phyloP scores from a whole-genome alignment of 352 stramenopile genomes.

The Phytophthora pinifolia region DNA sequence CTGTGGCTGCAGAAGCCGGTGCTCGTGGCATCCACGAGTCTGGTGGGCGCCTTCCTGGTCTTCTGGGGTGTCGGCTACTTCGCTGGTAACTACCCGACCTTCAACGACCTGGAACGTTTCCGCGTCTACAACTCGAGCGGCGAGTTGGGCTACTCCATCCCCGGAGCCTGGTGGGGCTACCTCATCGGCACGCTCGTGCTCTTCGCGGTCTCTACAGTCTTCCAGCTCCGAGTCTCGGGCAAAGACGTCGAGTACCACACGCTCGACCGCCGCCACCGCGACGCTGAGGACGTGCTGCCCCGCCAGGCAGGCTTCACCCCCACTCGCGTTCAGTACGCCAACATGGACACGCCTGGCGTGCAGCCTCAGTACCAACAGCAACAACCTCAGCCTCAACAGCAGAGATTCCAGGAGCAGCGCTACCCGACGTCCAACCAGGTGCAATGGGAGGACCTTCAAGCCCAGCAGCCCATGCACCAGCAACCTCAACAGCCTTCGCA shows the following conservation, averaged over 20 bases:
- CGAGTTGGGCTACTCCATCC: conserved; percentile 41
- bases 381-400: conserved; percentile 3
- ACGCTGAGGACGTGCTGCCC: conserved; percentile 17
- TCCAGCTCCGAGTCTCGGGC: conserved; percentile 52
- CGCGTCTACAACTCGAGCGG: conserved; percentile 31
- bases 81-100: conserved; percentile 56
- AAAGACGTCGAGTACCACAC: conserved; percentile 43
- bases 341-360: conserved; percentile 22
- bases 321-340: conserved; percentile 22
- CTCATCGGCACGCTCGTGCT: conserved; percentile 54
- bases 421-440: conserved; percentile 32
- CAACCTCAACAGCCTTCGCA: conserved; percentile 1
- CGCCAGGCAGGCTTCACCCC: conserved; percentile 18
- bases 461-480: conserved; percentile 10
- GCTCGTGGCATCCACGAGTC: conserved; percentile 47
- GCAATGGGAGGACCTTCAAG: conserved; percentile 26
- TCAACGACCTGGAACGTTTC: conserved; percentile 46
- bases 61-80: conserved; percentile 72
- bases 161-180: conserved; percentile 62
- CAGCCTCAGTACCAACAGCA: conserved; percentile 19
- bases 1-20: conserved; percentile 62
- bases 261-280: conserved; percentile 13
- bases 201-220: conserved; percentile 40
- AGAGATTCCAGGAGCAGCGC: conserved; percentile 21
- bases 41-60: conserved; percentile 42